phyloP scores from a whole-genome alignment of 768 basidiomycete species.

The Xerocomus potaroensis region DNA sequence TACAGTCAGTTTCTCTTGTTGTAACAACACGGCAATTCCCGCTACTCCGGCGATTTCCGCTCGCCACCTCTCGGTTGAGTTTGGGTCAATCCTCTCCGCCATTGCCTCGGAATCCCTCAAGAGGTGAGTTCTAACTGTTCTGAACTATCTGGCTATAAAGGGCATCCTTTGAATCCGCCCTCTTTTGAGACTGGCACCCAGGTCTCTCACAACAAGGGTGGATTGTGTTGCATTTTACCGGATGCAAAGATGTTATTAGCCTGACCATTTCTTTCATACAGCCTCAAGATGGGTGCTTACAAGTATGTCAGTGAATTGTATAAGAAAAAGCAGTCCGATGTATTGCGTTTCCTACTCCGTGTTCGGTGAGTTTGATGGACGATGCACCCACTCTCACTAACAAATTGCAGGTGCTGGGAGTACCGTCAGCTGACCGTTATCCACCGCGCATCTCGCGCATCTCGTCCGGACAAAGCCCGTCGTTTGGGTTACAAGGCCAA shows the following conservation, averaged over 20 bases:
- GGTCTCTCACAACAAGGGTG: slow-evolving; percentile 17
- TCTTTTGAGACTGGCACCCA: slow-evolving; percentile 1
- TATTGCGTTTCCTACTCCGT: slow-evolving; percentile 95
- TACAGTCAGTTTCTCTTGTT: too few species aligned
- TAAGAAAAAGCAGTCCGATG: slow-evolving; percentile 98
- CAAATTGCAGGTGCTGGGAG: slow-evolving; percentile 80
- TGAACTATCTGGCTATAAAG: not conserved
- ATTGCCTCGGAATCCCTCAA: slow-evolving; percentile 22
- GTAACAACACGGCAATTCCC: slow-evolving; percentile 21
- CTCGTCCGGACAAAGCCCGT: slow-evolving; percentile 98
- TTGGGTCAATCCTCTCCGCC: slow-evolving; percentile 1
- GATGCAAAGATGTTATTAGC: slow-evolving; percentile 13
- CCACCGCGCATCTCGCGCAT: slow-evolving; percentile 96
- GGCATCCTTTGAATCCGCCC: not conserved
- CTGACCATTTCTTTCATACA: slow-evolving; percentile 20
- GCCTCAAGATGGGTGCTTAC: slow-evolving; percentile 84
- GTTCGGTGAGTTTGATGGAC: slow-evolving; percentile 61
- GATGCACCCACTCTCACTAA: slow-evolving; percentile 2
- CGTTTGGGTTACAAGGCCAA: slow-evolving; percentile 99
- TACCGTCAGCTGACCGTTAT: slow-evolving; percentile 98
- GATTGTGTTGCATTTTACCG: slow-evolving; percentile 14
- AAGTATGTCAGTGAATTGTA: slow-evolving; percentile 96
- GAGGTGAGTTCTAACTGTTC: slow-evolving; percentile 25
- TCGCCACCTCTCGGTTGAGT: not conserved
- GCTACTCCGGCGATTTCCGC: slow-evolving; percentile 19